Base-by-base conservation (phyloP, 2,329 filamentous ascomycete genomes). In the Exserohilum turcica region DNA sequence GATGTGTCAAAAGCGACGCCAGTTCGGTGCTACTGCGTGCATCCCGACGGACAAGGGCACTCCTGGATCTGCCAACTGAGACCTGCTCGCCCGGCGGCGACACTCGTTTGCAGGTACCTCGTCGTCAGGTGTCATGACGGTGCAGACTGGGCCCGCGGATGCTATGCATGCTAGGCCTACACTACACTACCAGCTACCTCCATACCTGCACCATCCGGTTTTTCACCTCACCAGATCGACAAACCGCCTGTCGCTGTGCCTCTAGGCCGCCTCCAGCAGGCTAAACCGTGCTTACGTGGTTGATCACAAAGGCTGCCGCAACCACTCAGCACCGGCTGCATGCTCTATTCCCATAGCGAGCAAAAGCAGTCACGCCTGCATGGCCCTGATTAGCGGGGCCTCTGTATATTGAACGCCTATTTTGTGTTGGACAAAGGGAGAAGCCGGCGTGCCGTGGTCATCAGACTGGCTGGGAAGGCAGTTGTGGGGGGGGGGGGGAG, bases 341-440 rank as follows among this genome's bases (percentile, higher is more conserved):
- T 50, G 54, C 50, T 56, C 46, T 49, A 47, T 54, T 58, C 49
- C 43, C 44, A 50, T 29, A 46, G 54, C 52, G 50, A 50, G 54
- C 57, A 59, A 51, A 57, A 53, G 49, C 48, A 47, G 51, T 53
- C 52, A 56, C 56, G 55, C 59, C 36, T 62, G 62, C 63, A 61
- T 61, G 50, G 35, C 46, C 35, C 47, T 56, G 42, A 49, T 43
- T 43, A 57, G 51, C 51, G 32, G 38, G 43, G 39, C 40, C 54
- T 48, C 44, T 43, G 52, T 54, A 57, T 48, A 57, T 53, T 48
- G 49, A 54, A 59, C 52, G 56, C 55, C 59, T 65, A 64, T 64
- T 60, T 59, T 59, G 57, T n/a, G n/a, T n/a, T n/a, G n/a, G n/a
- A n/a, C n/a, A n/a, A n/a, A n/a, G n/a, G n/a, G n/a, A n/a, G n/a